Evolutionary conservation across 495 filamentous ascomycete species (phyloP), one percentile per base, ranked within the genome.

Genomic region (Aspergillus incahuasiensis): DNA sequence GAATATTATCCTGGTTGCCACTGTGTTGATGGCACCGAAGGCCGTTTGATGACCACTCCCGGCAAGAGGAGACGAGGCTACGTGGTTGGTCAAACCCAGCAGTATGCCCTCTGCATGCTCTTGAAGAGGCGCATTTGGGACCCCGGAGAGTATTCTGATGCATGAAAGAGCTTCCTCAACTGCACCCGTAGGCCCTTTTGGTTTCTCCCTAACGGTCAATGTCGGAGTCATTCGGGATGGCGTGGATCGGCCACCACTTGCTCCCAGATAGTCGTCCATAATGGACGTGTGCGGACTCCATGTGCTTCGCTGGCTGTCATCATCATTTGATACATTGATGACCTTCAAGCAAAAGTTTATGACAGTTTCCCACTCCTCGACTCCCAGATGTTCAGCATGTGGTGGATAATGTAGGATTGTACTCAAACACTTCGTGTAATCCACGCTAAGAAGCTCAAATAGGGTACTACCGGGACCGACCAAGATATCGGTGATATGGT

Each of bases 401-500:
- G 88, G 80, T 21, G 81, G 78, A 62, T 85, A 82, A 42, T 83
- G 81, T n/a, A 97, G 75, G 13, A 95, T 69, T 35, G 79, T 75
- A 20, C 75, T 69, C 54, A 97, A 70, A 25, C 83, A 81, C 76
- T 90, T 96, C 60, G 86, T 78, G 67, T 97, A 95, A 63, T 90
- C 84, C 22, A 85, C 75, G 39, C 82, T 73, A 2, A 97, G 73
- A n/a, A 89, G 88, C 51, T 86, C 80, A 63, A 88, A 84, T 12
- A 82, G 79, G 18, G 80, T 82, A 34, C 85, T 81, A 44, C 63
- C 66, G 3, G 81, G 69, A 4, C 76, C 74, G 12, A 82, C 82
- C 38, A 97, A 74, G 38, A 81, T 85, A 58, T 97, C 83, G 18
- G 80, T 83, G 54, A 97, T 86, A 67, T 96, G 91, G 44, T 90